A percentile compares a stretch with the other conserved stretches of the same genome.
Conservation (phyloP, 345 rosid species). For the Boechera divaricarpa region DNA sequence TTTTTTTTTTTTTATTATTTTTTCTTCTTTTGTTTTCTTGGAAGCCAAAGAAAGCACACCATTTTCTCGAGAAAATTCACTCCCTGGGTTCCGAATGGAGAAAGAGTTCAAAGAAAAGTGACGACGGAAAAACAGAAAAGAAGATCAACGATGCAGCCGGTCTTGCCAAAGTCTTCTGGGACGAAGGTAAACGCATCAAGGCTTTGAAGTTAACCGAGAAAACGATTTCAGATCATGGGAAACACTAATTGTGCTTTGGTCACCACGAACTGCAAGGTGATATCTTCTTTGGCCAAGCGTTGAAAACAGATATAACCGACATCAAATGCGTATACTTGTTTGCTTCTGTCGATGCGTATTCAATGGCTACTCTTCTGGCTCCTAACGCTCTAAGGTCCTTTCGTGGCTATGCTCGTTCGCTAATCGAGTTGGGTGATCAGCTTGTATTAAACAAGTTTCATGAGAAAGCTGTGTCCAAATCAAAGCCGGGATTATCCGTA, state of each 20-base stretch:
- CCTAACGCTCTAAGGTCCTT: background rate
- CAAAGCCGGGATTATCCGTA: background rate
- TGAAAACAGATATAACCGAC: background rate
- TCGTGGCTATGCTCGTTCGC: background rate
- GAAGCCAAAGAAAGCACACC: background rate
- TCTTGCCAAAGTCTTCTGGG: background rate
- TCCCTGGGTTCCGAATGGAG: background rate
- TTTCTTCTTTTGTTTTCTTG: background rate
- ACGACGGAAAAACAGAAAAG: background rate
- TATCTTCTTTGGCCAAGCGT: background rate
- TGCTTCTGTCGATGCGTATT: background rate
- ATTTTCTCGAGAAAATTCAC: background rate
- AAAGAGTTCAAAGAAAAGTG: background rate
- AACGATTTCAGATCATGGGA: background rate
- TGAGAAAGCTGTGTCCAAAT: background rate
- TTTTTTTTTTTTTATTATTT: too few relatives aligned
- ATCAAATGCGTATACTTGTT: background rate
- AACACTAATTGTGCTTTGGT: background rate
- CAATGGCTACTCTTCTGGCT: background rate
- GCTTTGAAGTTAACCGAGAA: background rate
- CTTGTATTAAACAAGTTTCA: background rate
- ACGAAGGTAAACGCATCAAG: background rate
- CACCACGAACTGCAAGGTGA: constrained; percentile 16
- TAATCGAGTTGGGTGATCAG: background rate
- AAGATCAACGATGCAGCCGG: background rate